Evolutionary conservation across 768 basidiomycete species (phyloP), one percentile per base, ranked within the genome.

Genomic region (Mycena olivaceomarginata): DNA sequence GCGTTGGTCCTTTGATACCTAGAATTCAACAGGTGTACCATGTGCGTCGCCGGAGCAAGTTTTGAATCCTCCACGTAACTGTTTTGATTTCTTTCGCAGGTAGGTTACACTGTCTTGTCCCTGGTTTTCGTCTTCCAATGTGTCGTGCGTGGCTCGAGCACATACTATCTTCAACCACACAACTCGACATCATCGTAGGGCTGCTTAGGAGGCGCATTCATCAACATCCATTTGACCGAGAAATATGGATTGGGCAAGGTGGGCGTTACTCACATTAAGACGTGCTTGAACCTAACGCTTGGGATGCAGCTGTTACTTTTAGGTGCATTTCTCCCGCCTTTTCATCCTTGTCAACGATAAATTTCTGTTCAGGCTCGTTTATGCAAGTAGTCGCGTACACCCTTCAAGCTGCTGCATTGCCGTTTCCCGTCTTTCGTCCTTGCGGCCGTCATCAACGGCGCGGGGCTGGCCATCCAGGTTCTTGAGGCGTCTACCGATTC

Each of bases 1-100:
- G 92, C 0, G 91, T 91, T 16, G 96, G 96, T 2, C 95, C 96
- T 1, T 84, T 97, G 22, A 84, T 97, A 6, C 95, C 94, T 1
- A 88, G 92, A 13, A 93, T 97, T 64, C 95, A 94, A 82, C 82
- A 84, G 9, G 89, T 70, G 11, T 75, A 93, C 77, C 84, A 89
- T 80, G 92, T 93, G 81, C 8, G 85, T 77, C 63, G 56, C 25
- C 22, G 16, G 4, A 37, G 43, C 13, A 10, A n/a, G 2, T 64
- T 20, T 18, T n/a, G 18, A 18, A 41, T 46, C n/a, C 43, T 20
- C 10, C 46, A 16, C 15, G 10, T 13, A 8, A 46, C 65, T 5
- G 45, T 18, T 31, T n/a, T 15, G 8, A 18, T 5, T 46, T 62
- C 18, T 37, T 13, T n/a, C 4, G 6, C 4, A 92, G 90, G 85